These are phyloP conservation scores for Lojkania enalia DNA, from an alignment of 2,329 filamentous ascomycete species.

Conservation along the genomic window DNA sequence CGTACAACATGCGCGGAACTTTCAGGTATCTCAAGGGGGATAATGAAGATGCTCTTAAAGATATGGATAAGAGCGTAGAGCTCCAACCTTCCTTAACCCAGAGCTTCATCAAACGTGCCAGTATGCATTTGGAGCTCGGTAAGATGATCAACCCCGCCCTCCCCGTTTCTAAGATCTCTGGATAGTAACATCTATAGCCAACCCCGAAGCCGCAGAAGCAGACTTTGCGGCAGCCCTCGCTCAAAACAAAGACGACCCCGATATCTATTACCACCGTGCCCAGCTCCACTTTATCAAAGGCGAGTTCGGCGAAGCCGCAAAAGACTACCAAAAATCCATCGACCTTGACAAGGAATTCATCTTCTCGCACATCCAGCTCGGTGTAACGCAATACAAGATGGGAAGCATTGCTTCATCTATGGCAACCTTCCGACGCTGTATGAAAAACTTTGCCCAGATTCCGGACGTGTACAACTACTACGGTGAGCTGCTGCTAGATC, in stretches of 20 bases:
- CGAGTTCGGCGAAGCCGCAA: slow-evolving; percentile 89
- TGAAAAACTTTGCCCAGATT: slow-evolving; percentile 97
- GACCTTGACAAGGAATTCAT: slow-evolving; percentile 96
- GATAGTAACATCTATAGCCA: slow-evolving; percentile 55
- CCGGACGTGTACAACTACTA: slow-evolving; percentile 99
- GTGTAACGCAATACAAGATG: slow-evolving; percentile 99
- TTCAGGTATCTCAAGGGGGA: slow-evolving; percentile 93
- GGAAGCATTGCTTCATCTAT: slow-evolving; percentile 96
- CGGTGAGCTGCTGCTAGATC: slow-evolving; percentile 93
- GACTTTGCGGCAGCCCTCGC: slow-evolving; percentile 86
- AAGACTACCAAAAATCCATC: slow-evolving; percentile 99
- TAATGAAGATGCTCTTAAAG: slow-evolving; percentile 76
- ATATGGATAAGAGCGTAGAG: slow-evolving; percentile 91
- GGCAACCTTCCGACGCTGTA: slow-evolving; percentile 95
- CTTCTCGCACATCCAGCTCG: slow-evolving; percentile 98
- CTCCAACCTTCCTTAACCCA: slow-evolving; percentile 86
- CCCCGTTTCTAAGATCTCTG: too few species aligned
- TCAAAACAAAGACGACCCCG: slow-evolving; percentile 86
- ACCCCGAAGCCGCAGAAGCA: slow-evolving; percentile 80
- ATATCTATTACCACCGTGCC: slow-evolving; percentile 98
- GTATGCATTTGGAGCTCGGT: slow-evolving; percentile 95
- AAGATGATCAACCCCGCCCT: slow-evolving; percentile 22
- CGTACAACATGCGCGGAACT: slow-evolving; percentile 95
- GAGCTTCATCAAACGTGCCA: slow-evolving; percentile 98
- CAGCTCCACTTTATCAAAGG: slow-evolving; percentile 97